Conservation (phyloP, 2,329 filamentous ascomycete species). For the Aspergillus tamarii region DNA sequence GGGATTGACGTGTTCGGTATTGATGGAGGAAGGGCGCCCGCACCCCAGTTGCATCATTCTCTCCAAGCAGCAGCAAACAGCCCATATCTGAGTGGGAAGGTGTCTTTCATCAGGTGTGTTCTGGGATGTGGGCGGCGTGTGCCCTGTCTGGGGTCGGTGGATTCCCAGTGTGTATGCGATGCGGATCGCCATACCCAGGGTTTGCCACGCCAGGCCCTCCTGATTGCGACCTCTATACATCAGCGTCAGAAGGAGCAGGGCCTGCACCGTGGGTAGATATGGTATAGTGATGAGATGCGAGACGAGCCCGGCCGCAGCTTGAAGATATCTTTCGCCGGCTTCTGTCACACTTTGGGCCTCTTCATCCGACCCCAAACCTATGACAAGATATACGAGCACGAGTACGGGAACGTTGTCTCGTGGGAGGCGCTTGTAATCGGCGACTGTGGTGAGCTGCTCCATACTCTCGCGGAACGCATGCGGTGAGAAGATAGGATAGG, state of each 20-base stretch:
- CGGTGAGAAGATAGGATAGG: conserved; percentile 12
- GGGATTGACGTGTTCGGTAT: conserved; percentile 8
- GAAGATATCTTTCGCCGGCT: conserved; percentile 16
- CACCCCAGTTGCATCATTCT: conserved; percentile 19
- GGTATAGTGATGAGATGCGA: conserved; percentile 17
- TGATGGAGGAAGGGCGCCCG: conserved; percentile 13
- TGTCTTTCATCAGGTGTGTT: not conserved
- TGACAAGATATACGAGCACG: conserved; percentile 16
- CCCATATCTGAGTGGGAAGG: conserved; percentile 13
- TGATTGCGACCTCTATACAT: conserved; percentile 17
- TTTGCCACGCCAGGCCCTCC: conserved; percentile 21
- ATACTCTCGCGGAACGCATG: conserved; percentile 4
- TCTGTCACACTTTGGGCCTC: conserved; percentile 11
- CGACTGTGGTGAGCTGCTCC: not conserved
- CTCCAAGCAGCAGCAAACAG: conserved; percentile 18
- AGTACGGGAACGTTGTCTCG: conserved; percentile 8
- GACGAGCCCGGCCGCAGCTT: conserved; percentile 16
- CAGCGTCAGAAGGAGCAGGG: conserved; percentile 15
- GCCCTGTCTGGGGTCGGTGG: conserved; percentile 7
- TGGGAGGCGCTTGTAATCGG: not conserved
- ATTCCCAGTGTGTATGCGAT: conserved; percentile 20
- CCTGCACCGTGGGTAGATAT: conserved; percentile 18
- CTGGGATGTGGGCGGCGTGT: not conserved
- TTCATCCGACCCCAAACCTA: conserved; percentile 18
- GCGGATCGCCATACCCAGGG: conserved; percentile 17